These are phyloP conservation scores for Chlamydomonas eustigma DNA, from an alignment of 139 green algal genomes.

Conservation along the genomic window DNA sequence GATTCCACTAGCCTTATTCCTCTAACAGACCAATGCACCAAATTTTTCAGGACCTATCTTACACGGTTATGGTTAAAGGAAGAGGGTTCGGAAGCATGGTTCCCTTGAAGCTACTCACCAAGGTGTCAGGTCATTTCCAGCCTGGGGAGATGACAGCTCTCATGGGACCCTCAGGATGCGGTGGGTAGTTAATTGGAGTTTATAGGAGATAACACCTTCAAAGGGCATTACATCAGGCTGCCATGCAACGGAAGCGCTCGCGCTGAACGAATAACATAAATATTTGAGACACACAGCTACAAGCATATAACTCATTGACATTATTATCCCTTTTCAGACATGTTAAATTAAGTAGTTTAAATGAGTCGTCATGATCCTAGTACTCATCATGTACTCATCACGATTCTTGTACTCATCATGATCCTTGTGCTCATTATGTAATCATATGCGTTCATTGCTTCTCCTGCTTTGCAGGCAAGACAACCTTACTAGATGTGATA, in stretches of 20 bases:
- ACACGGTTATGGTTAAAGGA: background rate
- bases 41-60: background rate
- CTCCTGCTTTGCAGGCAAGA: slow-evolving; percentile 7
- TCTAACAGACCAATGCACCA: too few relatives aligned
- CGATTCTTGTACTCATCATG: too few relatives aligned
- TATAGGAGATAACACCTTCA: background rate
- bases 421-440: too few relatives aligned
- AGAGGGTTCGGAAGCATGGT: background rate
- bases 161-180: slow-evolving; percentile 9
- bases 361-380: too few relatives aligned
- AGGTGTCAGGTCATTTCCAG: background rate
- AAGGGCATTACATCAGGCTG: background rate
- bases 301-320: background rate
- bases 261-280: background rate
- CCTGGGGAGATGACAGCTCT: slow-evolving; percentile 3
- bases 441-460: too few relatives aligned
- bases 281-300: background rate
- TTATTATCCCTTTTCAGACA: background rate
- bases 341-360: too few relatives aligned
- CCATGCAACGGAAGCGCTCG: background rate
- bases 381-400: too few relatives aligned
- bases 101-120: background rate
- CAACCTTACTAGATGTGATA: slow-evolving; percentile 10
- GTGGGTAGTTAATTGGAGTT: too few relatives aligned
- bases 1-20: too few relatives aligned